Conservation (phyloP, 768 basidiomycete genomes). For the Mycena pura region DNA sequence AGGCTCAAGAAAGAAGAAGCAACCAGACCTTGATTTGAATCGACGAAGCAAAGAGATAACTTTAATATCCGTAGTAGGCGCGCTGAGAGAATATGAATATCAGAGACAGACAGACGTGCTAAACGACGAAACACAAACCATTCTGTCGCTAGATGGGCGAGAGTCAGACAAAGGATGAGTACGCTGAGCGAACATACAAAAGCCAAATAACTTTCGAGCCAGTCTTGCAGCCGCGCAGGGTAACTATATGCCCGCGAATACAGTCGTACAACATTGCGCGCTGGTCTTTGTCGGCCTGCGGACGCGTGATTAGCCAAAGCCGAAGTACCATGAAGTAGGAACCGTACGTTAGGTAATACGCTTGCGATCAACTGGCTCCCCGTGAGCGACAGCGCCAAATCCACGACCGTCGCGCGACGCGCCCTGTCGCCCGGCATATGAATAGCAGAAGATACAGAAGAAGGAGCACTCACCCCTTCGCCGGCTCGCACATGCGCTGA, state of each 20-base stretch:
- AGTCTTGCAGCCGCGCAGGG: slow-evolving; percentile 89
- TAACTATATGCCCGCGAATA: slow-evolving; percentile 87
- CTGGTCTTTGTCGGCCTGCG: slow-evolving; percentile 85
- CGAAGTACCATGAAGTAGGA: background rate
- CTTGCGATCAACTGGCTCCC: slow-evolving; percentile 88
- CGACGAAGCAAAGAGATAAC: slow-evolving; percentile 27
- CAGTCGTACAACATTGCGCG: slow-evolving; percentile 83
- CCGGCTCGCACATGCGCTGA: slow-evolving; percentile 84
- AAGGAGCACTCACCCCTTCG: slow-evolving; percentile 64
- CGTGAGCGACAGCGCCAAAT: slow-evolving; percentile 81
- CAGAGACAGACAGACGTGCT: slow-evolving; percentile 34
- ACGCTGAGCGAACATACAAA: slow-evolving; percentile 51
- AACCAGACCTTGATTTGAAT: slow-evolving; percentile 33
- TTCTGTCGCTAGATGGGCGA: slow-evolving; percentile 55
- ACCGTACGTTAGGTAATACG: slow-evolving; percentile 74
- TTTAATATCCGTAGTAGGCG: slow-evolving; percentile 68
- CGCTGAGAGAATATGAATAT: slow-evolving; percentile 50
- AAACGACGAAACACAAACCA: slow-evolving; percentile 35
- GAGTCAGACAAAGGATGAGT: background rate
- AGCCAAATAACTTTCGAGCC: slow-evolving; percentile 94
- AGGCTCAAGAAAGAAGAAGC: slow-evolving; percentile 7
- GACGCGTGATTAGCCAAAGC: slow-evolving; percentile 13
- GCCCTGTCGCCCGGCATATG: slow-evolving; percentile 34
- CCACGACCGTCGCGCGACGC: slow-evolving; percentile 85
- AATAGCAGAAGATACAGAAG: background rate